Percentiles rank a stretch among this genome's conserved stretches.
These are phyloP conservation scores for Royoungia palumana DNA, from an alignment of 768 basidiomycete species.

Conservation along the genomic window DNA sequence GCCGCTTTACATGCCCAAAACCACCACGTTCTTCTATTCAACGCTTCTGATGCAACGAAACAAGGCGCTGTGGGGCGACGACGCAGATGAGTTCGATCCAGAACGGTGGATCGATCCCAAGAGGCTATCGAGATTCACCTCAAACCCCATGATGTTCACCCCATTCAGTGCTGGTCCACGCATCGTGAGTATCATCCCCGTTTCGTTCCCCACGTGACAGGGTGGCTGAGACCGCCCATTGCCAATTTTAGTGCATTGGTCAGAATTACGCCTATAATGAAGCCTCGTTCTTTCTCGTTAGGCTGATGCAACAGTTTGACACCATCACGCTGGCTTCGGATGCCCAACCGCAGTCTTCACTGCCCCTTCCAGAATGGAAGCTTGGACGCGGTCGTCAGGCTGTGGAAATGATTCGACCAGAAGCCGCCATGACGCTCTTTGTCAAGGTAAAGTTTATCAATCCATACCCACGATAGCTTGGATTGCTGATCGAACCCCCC, in stretches of 20 bases:
- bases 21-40: conserved; percentile 55
- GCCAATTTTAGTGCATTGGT: conserved; percentile 52
- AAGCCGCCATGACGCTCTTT: conserved; percentile 60
- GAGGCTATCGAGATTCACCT: conserved; percentile 46
- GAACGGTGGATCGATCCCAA: conserved; percentile 70
- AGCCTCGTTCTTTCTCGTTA: conserved; percentile 67
- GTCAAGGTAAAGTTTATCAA: conserved; percentile 48
- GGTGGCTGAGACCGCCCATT: conserved; percentile 15
- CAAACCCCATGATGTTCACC: conserved; percentile 65
- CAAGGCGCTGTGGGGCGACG: conserved; percentile 64
- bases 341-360: conserved; percentile 56
- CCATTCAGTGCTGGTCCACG: conserved; percentile 74
- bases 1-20: conserved; percentile 58
- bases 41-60: conserved; percentile 67
- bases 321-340: conserved; percentile 58
- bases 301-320: conserved; percentile 63
- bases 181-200: conserved; percentile 34
- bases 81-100: conserved; percentile 76
- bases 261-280: conserved; percentile 78
- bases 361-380: conserved; percentile 60
- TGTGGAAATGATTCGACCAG: conserved; percentile 59
- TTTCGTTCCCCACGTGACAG: conserved; percentile 1
- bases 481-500: conserved; percentile 1
- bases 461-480: conserved; percentile 7
- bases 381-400: conserved; percentile 42